phyloP scores from a whole-genome alignment of 805 yeast species.

The Peterozyma xylosa region DNA sequence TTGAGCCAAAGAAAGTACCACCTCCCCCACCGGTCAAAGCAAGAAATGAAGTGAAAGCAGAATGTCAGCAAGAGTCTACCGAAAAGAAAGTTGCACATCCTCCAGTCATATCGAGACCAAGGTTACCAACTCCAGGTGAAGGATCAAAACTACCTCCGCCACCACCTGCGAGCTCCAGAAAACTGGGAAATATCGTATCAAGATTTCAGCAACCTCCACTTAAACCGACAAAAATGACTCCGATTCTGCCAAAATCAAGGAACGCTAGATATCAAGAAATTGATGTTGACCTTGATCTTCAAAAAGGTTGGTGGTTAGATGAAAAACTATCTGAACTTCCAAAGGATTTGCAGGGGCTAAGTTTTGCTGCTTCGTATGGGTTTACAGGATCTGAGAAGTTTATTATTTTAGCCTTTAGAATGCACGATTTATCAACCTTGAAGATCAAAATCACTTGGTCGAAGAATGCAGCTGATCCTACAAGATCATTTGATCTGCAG shows the following conservation, averaged over 20 bases:
- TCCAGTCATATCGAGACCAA: not conserved
- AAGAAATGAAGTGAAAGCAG: too few species aligned
- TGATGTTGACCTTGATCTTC: constrained; percentile 31
- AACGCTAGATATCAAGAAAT: constrained; percentile 20
- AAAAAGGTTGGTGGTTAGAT: constrained; percentile 38
- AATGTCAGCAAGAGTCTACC: not conserved
- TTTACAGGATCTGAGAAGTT: constrained; percentile 19
- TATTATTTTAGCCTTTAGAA: constrained; percentile 27
- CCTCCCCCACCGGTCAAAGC: constrained; percentile 9
- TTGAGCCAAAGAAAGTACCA: not conserved
- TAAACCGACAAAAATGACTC: too few species aligned
- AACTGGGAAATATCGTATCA: too few species aligned
- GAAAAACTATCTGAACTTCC: constrained; percentile 27
- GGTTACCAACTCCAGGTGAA: constrained; percentile 2
- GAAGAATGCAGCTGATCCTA: constrained; percentile 15
- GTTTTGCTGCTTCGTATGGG: constrained; percentile 23
- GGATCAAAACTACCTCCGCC: not conserved
- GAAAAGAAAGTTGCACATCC: constrained; percentile 1
- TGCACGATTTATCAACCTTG: constrained; percentile 33
- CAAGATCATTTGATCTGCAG: constrained; percentile 19
- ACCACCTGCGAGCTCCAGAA: constrained; percentile 13
- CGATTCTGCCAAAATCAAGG: constrained; percentile 12
- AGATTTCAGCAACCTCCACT: too few species aligned
- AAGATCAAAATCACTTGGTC: constrained; percentile 33
- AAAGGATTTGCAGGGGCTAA: constrained; percentile 25